Percentiles rank a stretch among this genome's conserved stretches.
These are phyloP conservation scores for Penicillium silybi DNA, from an alignment of 495 filamentous ascomycete species.

Conservation along the genomic window DNA sequence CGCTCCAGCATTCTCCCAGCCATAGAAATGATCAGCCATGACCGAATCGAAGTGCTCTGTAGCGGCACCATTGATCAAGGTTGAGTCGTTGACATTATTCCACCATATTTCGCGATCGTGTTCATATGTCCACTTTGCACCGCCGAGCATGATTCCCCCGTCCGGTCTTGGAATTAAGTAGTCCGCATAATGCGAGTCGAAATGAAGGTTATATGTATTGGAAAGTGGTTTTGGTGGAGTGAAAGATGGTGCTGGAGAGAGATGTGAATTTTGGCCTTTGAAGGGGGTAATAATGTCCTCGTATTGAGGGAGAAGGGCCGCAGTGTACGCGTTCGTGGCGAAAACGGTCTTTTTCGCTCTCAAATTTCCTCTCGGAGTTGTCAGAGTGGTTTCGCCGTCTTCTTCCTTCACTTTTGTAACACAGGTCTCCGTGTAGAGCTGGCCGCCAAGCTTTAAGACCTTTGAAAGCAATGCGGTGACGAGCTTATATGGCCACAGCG, in stretches of 20 bases:
- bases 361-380: neutral
- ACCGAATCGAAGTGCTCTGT: neutral
- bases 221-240: neutral
- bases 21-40: neutral
- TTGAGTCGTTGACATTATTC: neutral
- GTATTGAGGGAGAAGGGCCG: neutral
- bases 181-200: neutral
- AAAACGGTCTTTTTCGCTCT: neutral
- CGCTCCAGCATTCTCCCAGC: conserved; percentile 2
- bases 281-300: neutral
- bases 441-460: neutral
- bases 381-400: neutral
- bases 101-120: neutral
- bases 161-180: conserved; percentile 2
- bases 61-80: neutral
- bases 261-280: neutral
- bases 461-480: neutral
- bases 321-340: neutral
- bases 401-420: neutral
- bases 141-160: neutral
- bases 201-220: conserved; percentile 1
- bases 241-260: neutral
- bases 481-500: conserved; percentile 5
- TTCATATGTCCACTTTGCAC: neutral
- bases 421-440: neutral